phyloP scores from a whole-genome alignment of 202 grass and related monocot species.

The Zizania palustris region DNA sequence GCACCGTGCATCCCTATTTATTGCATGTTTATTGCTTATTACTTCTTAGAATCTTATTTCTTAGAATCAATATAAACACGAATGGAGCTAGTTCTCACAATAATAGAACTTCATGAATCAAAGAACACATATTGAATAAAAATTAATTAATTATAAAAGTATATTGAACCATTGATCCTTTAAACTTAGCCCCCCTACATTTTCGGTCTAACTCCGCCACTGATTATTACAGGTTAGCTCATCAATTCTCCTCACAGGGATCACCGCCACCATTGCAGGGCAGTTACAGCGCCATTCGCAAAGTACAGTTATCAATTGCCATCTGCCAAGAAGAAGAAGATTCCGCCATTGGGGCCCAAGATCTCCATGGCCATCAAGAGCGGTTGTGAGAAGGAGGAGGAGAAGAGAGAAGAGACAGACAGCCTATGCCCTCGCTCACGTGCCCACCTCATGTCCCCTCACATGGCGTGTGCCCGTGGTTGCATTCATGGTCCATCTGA shows the following conservation, averaged over 20 bases:
- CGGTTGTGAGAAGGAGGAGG: neutral
- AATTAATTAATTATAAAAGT: no score
- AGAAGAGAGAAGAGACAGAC: neutral
- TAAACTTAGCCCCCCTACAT: no score
- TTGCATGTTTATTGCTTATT: no score
- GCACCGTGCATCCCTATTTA: no score
- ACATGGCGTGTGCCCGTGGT: constrained; percentile 9
- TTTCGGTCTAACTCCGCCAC: no score
- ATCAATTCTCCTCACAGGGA: neutral
- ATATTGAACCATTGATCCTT: no score
- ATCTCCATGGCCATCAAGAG: neutral
- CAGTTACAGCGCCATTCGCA: neutral
- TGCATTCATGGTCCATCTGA: neutral
- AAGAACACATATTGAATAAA: no score
- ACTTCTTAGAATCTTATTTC: no score
- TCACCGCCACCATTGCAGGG: neutral
- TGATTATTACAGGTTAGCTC: neutral
- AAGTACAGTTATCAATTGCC: neutral
- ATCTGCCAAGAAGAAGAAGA: neutral
- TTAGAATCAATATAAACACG: no score
- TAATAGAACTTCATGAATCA: no score
- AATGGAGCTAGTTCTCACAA: no score
- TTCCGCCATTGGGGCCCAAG: neutral
- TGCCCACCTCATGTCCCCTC: constrained; percentile 16
- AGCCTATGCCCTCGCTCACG: neutral